Percentiles rank a stretch among this genome's conserved stretches.
Conservation (phyloP, 345 rosid genomes). For the Brassica cretica region DNA sequence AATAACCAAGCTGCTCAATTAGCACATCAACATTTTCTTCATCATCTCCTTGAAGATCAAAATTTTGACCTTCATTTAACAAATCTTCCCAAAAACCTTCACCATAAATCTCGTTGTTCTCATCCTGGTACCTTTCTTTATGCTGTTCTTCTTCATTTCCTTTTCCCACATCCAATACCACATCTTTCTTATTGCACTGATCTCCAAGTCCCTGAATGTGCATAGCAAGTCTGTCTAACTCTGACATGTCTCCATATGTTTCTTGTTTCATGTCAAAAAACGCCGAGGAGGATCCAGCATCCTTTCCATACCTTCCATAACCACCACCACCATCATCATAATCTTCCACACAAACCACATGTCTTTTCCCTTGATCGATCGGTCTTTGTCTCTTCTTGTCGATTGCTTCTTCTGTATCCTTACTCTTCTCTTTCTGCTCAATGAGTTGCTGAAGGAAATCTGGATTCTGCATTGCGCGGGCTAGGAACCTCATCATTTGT, state of each 20-base stretch:
- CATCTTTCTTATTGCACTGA: constrained; percentile 28
- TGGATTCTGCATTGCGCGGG: constrained; percentile 68
- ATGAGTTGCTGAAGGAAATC: constrained; percentile 56
- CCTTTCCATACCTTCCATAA: constrained; percentile 21
- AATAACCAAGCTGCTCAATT: constrained; percentile 56
- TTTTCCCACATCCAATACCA: neutral
- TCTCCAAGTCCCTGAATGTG: constrained; percentile 50
- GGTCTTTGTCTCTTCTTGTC: constrained; percentile 55
- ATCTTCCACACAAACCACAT: constrained; percentile 33
- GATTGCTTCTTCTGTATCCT: constrained; percentile 55
- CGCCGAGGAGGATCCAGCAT: constrained; percentile 3
- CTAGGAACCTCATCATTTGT: constrained; percentile 74
- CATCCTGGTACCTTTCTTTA: constrained; percentile 7
- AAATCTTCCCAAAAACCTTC: constrained; percentile 66
- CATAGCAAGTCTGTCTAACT: constrained; percentile 52
- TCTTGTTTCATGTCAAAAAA: constrained; percentile 48
- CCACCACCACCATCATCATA: constrained; percentile 12
- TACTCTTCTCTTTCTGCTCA: constrained; percentile 51
- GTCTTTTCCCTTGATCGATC: constrained; percentile 45
- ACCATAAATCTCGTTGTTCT: constrained; percentile 36
- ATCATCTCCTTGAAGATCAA: constrained; percentile 45
- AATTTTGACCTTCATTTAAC: constrained; percentile 44
- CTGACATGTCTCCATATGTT: constrained; percentile 45
- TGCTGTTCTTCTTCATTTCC: constrained; percentile 8
- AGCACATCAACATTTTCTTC: constrained; percentile 53